Conservation (phyloP, 2,329 filamentous ascomycete genomes). For the Thielaviopsis musarum region DNA sequence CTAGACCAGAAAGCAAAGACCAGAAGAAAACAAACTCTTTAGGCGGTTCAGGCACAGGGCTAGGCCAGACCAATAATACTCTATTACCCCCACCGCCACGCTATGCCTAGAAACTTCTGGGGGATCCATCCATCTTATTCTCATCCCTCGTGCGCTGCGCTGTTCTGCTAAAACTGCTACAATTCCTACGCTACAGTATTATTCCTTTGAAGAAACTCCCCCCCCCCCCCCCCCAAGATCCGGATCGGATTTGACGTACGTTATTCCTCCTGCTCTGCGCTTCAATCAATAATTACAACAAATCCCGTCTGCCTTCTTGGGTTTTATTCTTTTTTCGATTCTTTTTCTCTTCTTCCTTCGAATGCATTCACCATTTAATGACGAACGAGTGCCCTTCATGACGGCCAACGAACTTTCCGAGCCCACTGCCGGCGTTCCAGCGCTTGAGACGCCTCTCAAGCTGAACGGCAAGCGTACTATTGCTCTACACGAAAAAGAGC, state of each 20-base stretch:
- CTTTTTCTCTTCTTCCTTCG: background rate
- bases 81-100: too few species aligned
- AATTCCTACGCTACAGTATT: background rate
- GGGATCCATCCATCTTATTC: too few species aligned
- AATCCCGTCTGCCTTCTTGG: background rate
- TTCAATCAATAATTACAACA: background rate
- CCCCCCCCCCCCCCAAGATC: background rate
- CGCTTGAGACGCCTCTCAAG: slow-evolving; percentile 7
- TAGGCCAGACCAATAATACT: too few species aligned
- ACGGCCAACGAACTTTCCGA: slow-evolving; percentile 3
- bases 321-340: background rate
- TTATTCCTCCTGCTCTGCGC: background rate
- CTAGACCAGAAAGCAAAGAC: too few species aligned
- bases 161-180: too few species aligned
- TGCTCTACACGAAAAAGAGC: slow-evolving; percentile 12
- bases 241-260: background rate
- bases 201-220: background rate
- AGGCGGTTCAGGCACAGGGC: too few species aligned
- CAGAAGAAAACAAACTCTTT: too few species aligned
- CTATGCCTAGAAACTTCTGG: too few species aligned
- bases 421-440: background rate
- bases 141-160: too few species aligned
- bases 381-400: slow-evolving; percentile 10
- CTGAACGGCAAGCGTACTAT: slow-evolving; percentile 13
- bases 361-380: slow-evolving; percentile 5